Conservation (phyloP, 163 green algal species). For the Trebouxia gelatinosa region DNA sequence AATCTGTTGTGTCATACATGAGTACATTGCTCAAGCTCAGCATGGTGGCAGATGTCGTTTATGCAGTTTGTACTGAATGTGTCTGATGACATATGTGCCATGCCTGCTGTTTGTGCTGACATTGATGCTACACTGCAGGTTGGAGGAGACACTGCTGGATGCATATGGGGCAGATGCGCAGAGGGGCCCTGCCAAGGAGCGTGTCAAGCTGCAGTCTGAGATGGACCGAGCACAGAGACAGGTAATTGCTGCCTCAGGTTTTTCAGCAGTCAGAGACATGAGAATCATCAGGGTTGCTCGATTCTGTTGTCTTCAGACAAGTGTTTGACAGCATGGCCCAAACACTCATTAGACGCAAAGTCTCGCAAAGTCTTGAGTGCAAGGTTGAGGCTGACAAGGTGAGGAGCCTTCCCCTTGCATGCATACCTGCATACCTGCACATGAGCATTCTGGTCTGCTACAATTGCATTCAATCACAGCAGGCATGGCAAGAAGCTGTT, state of each 20-base stretch:
- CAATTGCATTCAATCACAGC: too few species aligned
- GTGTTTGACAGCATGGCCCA: too few species aligned
- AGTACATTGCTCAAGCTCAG: too few species aligned
- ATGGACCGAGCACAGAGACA: constrained; percentile 52
- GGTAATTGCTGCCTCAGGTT: constrained; percentile 22
- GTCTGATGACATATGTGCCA: background rate
- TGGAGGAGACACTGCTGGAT: constrained; percentile 69
- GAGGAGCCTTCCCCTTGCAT: background rate
- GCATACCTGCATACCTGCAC: too few species aligned
- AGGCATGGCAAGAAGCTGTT: too few species aligned
- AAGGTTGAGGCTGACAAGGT: background rate
- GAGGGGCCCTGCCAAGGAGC: constrained; percentile 59
- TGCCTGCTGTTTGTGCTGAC: background rate
- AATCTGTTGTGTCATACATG: too few species aligned
- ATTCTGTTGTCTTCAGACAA: background rate
- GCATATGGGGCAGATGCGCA: constrained; percentile 74
- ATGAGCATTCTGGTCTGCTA: too few species aligned
- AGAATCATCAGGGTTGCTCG: background rate
- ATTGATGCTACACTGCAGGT: constrained; percentile 31
- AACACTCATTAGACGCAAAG: background rate
- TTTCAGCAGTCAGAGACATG: background rate
- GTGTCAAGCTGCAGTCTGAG: constrained; percentile 60
- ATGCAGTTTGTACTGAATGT: background rate
- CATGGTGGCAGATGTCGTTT: background rate
- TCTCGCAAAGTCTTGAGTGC: background rate